Percentiles rank a stretch among this genome's conserved stretches.
phyloP scores from a whole-genome alignment of 371 early-diverging fungal species.

The Lichtheimia ramosa region DNA sequence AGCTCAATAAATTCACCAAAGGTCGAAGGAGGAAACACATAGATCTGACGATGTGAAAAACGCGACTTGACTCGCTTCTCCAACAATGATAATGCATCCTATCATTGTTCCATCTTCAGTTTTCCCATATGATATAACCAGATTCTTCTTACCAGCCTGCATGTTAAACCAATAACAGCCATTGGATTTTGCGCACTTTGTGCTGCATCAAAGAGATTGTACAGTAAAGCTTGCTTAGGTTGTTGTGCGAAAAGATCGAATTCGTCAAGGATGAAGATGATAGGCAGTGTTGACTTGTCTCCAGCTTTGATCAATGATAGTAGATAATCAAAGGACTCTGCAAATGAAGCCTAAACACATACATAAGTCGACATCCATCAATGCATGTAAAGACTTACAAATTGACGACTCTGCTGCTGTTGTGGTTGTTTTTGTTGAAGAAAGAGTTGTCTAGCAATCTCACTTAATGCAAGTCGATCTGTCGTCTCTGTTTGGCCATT shows the following conservation, averaged over 20 bases:
- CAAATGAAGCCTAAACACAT: constrained; percentile 52
- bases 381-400: too few species aligned
- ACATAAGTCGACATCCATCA: too few species aligned
- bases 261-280: constrained; percentile 88
- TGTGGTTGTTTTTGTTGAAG: constrained; percentile 26
- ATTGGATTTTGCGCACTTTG: constrained; percentile 84
- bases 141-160: constrained; percentile 61
- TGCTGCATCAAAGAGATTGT: constrained; percentile 90
- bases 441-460: constrained; percentile 79
- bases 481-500: constrained; percentile 83
- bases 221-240: constrained; percentile 86
- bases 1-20: constrained; percentile 62
- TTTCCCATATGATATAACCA: neutral
- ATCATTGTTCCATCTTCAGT: neutral
- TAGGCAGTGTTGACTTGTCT: constrained; percentile 57
- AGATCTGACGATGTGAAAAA: constrained; percentile 87
- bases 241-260: constrained; percentile 90
- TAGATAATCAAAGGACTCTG: constrained; percentile 66
- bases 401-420: constrained; percentile 9
- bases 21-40: constrained; percentile 59
- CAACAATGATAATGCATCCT: constrained; percentile 81
- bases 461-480: constrained; percentile 78
- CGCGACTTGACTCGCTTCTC: constrained; percentile 96
- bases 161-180: constrained; percentile 84
- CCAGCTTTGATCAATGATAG: constrained; percentile 63